Evolutionary conservation across 805 yeast species (phyloP), one percentile per base, ranked within the genome.

Genomic region (Saturnispora sanitii): DNA sequence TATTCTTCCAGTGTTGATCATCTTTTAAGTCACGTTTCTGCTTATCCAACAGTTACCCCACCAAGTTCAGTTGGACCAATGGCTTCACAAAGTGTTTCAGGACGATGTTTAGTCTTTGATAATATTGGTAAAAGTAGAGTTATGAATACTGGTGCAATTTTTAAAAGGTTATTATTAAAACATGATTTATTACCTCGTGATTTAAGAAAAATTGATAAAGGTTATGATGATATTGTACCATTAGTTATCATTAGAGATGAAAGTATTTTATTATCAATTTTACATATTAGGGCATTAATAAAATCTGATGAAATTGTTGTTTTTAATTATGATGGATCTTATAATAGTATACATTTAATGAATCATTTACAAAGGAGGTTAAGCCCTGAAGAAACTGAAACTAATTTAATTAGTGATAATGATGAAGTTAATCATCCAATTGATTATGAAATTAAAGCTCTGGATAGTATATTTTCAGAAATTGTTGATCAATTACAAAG

Each of bases 371-470:
- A 64, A 3, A 56, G 54, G 15, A 63, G 68, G 26, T 56, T 75
- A 32, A 46, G 58, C 22, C 53, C 61, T 6, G 23, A 19, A 4
- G 21, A 23, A 19, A 20, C 16, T 11, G 25, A 15, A 7, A 15
- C 35, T 3, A 32, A 32, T 15, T 4, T 15, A 13, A 32, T 32
- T 7, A 19, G 5, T 12, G 23, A 30, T 32, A 19, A 32, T 11
- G 25, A 32, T 13, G 23, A 15, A 17, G 35, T 8, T 18, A 20
- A 32, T 19, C 21, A 12, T 7, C 25, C 25, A 18, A 6, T 32
- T 16, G 90, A 95, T 0, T 92, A 87, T 58, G 98, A 92, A 55
- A 79, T 88, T 54, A 66, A 94, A 36, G 98, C 96, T 0, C 56
- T 92, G 30, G 98, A 92, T 54, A 78, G 94, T 0, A 82, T 92